A percentile compares a stretch with the other conserved stretches of the same genome.
phyloP scores from a whole-genome alignment of 2,329 filamentous ascomycete genomes.

The Blumeriella jaapii region DNA sequence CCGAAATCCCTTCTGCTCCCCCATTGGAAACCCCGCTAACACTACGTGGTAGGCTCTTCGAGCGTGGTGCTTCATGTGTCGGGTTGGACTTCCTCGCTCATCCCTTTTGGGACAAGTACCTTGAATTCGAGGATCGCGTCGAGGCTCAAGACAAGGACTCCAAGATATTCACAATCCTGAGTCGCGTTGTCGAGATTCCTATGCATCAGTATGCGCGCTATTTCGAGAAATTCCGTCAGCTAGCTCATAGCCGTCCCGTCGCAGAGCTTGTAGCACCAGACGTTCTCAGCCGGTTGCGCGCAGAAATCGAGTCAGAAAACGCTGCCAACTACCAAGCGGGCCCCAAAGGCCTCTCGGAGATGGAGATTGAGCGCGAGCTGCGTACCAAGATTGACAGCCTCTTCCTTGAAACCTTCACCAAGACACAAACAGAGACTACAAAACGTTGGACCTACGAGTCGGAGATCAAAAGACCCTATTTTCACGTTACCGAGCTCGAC shows the following conservation, averaged over 20 bases:
- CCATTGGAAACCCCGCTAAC: slow-evolving; percentile 16
- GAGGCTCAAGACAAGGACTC: slow-evolving; percentile 73
- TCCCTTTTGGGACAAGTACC: slow-evolving; percentile 98
- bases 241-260: slow-evolving; percentile 63
- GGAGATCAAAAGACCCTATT: slow-evolving; percentile 91
- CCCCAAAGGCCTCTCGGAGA: slow-evolving; percentile 46
- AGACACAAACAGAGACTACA: slow-evolving; percentile 75
- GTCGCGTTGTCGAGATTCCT: slow-evolving; percentile 75
- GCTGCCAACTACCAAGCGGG: slow-evolving; percentile 35
- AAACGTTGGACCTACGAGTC: slow-evolving; percentile 94
- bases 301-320: slow-evolving; percentile 60
- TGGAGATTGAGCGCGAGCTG: slow-evolving; percentile 75
- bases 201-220: slow-evolving; percentile 95
- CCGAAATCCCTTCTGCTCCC: slow-evolving; percentile 20
- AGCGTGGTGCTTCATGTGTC: slow-evolving; percentile 73
- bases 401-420: slow-evolving; percentile 70
- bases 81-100: slow-evolving; percentile 90
- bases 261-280: slow-evolving; percentile 60
- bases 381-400: slow-evolving; percentile 67
- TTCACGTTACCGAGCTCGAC: slow-evolving; percentile 89
- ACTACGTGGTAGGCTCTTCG: slow-evolving; percentile 59
- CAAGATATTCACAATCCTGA: slow-evolving; percentile 73
- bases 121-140: slow-evolving; percentile 89
- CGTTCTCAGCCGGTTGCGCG: slow-evolving; percentile 53
- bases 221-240: slow-evolving; percentile 76